Base-by-base conservation (phyloP, 768 basidiomycete species). In the Coprinopsis marcescibilis region DNA sequence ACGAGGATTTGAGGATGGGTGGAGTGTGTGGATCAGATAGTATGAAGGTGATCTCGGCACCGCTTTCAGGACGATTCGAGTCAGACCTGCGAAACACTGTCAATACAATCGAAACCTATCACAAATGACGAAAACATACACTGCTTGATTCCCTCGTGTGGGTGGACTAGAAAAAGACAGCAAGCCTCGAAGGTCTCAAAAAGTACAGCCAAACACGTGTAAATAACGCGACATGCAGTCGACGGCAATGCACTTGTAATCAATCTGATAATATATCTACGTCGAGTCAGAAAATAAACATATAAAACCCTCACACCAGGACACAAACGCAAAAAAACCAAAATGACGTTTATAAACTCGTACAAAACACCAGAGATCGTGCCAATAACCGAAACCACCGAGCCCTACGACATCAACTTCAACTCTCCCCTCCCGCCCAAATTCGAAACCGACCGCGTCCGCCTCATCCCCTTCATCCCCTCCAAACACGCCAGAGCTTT, bases 381-480 rank as follows among this genome's bases (percentile, higher is more conserved):
- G 25, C 21, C 38, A 15, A 45, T 25, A 34, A 36, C 29, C 32
- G 27, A 36, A 47, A 14, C 33, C 34, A 14, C 46, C 19, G 42
- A 54, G 15, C 56, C 58, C 1, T 65, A 62, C 49, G 63, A 70
- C 43, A 26, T 70, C 52, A 71, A 76, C 47, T 71, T 76, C 57
- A 62, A 56, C 48, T 60, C 70, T 38, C 68, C 67, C 15, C 58
- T 75, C 13, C 69, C 66, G 2, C 45, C 63, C 0, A 43, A 42
- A 8, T 60, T 77, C 20, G 67, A 72, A 54, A 70, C 65, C 17
- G 55, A 65, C 4, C 65, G 68, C 17, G 57, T 77, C 40, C 68
- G 64, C 43, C 56, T 78, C 17, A 64, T 65, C 1, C 75, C 73
- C 0, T 77, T 74, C 57, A 58, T 70, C 44, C 64, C 68, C 2